phyloP scores from a whole-genome alignment of 495 filamentous ascomycete species.

The Penicillium turbatum region DNA sequence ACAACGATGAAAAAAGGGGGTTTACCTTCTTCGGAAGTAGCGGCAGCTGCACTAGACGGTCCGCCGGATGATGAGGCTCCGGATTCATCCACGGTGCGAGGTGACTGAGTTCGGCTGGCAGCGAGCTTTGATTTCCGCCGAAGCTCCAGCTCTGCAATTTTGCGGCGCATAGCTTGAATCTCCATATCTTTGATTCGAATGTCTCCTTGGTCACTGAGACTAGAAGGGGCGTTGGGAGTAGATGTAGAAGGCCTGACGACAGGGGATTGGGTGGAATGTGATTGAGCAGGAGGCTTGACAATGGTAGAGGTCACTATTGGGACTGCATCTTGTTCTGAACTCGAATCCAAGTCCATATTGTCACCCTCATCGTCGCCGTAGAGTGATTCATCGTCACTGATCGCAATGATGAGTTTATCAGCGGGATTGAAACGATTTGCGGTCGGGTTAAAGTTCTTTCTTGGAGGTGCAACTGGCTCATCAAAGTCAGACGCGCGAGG shows the following conservation, averaged over 20 bases:
- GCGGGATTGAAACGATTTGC: conserved; percentile 12
- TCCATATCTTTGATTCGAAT: conserved; percentile 61
- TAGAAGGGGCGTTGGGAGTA: conserved; percentile 35
- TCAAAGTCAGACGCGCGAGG: conserved; percentile 83
- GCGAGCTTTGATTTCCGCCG: conserved; percentile 54
- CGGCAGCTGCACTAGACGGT: conserved; percentile 8
- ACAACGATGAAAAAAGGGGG: background rate
- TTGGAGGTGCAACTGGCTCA: conserved; percentile 47
- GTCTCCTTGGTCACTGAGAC: conserved; percentile 46
- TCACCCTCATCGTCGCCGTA: conserved; percentile 42
- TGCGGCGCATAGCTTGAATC: conserved; percentile 69
- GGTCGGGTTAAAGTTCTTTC: conserved; percentile 56
- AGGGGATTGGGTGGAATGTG: conserved; percentile 8
- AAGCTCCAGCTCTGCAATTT: conserved; percentile 73
- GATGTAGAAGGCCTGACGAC: conserved; percentile 24
- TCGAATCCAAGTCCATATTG: conserved; percentile 33
- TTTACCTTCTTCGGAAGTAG: background rate
- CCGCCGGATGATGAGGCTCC: conserved; percentile 16
- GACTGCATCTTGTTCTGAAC: conserved; percentile 8
- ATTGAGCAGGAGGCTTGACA: conserved; percentile 9
- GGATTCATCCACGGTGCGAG: conserved; percentile 22
- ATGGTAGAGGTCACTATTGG: background rate
- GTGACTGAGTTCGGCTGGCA: conserved; percentile 36
- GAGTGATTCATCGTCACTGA: conserved; percentile 62
- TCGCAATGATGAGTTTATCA: conserved; percentile 61